Conservation (phyloP, 805 yeast genomes). For the Wickerhamiella allomyrinae region DNA sequence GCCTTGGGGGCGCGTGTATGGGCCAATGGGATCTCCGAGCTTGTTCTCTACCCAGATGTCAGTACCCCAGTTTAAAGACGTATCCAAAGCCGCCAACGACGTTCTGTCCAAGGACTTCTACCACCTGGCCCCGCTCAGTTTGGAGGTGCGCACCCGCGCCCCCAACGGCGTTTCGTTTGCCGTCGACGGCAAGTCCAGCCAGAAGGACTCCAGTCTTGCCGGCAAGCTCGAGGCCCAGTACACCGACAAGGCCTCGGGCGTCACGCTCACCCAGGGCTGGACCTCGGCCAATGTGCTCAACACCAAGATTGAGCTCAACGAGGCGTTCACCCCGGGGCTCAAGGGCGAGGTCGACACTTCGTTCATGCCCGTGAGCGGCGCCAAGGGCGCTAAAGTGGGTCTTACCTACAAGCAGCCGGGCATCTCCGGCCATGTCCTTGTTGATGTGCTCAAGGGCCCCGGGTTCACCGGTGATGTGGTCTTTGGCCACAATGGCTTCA, state of each 20-base stretch:
- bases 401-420: conserved; percentile 84
- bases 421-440: conserved; percentile 85
- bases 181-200: conserved; percentile 76
- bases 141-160: conserved; percentile 83
- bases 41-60: conserved; percentile 32
- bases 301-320: conserved; percentile 86
- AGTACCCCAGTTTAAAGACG: conserved; percentile 86
- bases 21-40: neutral
- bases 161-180: conserved; percentile 94
- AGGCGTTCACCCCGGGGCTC: conserved; percentile 87
- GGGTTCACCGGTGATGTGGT: conserved; percentile 89
- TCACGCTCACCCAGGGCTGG: conserved; percentile 96
- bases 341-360: conserved; percentile 84
- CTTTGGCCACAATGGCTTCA: conserved; percentile 89
- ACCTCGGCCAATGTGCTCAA: conserved; percentile 80
- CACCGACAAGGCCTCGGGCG: conserved; percentile 82
- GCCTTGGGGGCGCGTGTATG: no score
- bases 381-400: conserved; percentile 80
- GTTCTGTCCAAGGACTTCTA: conserved; percentile 83
- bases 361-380: conserved; percentile 64
- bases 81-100: conserved; percentile 84
- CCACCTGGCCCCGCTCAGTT: conserved; percentile 76
- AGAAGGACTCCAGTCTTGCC: conserved; percentile 66
- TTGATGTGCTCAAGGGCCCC: conserved; percentile 92
- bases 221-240: conserved; percentile 86